Conservation (phyloP, 176 grass and related monocot species). For the Oryza rufipogon region DNA sequence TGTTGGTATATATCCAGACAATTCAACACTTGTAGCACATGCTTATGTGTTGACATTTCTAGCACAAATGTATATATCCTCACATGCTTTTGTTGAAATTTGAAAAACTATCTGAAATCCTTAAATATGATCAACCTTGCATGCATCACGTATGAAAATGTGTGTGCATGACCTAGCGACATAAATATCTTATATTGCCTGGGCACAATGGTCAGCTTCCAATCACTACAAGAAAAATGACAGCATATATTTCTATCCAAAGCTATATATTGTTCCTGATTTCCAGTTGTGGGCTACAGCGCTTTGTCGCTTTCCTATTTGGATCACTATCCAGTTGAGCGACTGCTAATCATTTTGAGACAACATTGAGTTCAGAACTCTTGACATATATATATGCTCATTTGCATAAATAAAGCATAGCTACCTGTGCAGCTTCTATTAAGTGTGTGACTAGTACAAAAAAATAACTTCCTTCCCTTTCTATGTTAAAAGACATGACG, state of each 20-base stretch:
- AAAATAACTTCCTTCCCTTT: background rate
- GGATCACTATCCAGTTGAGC: slow-evolving; percentile 16
- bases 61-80: background rate
- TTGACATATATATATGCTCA: background rate
- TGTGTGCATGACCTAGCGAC: background rate
- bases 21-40: slow-evolving; percentile 15
- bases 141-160: background rate
- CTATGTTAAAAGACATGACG: background rate
- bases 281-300: background rate
- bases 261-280: background rate
- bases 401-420: slow-evolving; percentile 1
- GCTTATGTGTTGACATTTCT: background rate
- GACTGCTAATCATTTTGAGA: background rate
- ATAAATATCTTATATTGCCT: background rate
- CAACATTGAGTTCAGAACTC: background rate
- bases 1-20: background rate
- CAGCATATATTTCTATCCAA: background rate
- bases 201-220: background rate
- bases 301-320: background rate
- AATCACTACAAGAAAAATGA: background rate
- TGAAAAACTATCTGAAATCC: background rate
- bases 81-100: background rate
- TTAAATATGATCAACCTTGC: background rate
- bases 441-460: background rate
- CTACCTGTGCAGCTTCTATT: background rate